Base-by-base conservation (phyloP, 2,329 filamentous ascomycete species). In the Chaetomium globosum region DNA sequence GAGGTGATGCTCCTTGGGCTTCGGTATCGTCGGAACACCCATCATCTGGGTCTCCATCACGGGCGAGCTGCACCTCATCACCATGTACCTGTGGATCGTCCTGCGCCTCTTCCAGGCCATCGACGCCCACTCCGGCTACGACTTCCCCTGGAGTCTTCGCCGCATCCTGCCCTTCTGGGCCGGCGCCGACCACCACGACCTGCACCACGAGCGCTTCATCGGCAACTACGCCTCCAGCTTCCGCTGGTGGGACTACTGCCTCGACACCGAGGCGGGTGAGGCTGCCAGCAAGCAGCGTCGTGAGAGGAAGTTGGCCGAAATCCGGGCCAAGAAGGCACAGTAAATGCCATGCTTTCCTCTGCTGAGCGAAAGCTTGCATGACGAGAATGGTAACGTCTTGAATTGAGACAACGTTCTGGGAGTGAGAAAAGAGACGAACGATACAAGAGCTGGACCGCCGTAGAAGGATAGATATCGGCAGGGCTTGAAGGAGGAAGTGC, bases 91-190 rank as follows among this genome's bases (percentile, higher is more conserved):
- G 70, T 99, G 95, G 95, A 98, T 99, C 74, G 83, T 92, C 61
- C 83, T 93, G 72, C 93, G 95, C 72, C 84, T 99, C 23, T 96
- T 96, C 86, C 95, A 99, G 82, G 95, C 95, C 74, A 96, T 99
- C 77, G 95, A 99, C 77, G 91, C 95, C 33, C 95, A 99, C 83
- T 95, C 90, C 74, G 95, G 95, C 69, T 99, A 98, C 79, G 95
- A 99, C 77, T 98, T 99, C 81, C 95, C 95, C 67, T 99, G 93
- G 93, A 94, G 90, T 75, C 81, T 99, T 80, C 92, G 93, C 79
- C 92, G 97, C 79, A 91, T 98, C 83, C 82, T 99, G 59, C 95
- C 95, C 43, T 93, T 99, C 86, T 99, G 95, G 95, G 94, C 94
- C 63, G 95, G 95, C 68, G 95, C 95, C 63, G 89, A 96, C 73